A percentile compares a stretch with the other conserved stretches of the same genome.
Evolutionary conservation across 2,329 filamentous ascomycete genomes (phyloP).

Genomic region (Monilinia vaccinii-corymbosi): DNA sequence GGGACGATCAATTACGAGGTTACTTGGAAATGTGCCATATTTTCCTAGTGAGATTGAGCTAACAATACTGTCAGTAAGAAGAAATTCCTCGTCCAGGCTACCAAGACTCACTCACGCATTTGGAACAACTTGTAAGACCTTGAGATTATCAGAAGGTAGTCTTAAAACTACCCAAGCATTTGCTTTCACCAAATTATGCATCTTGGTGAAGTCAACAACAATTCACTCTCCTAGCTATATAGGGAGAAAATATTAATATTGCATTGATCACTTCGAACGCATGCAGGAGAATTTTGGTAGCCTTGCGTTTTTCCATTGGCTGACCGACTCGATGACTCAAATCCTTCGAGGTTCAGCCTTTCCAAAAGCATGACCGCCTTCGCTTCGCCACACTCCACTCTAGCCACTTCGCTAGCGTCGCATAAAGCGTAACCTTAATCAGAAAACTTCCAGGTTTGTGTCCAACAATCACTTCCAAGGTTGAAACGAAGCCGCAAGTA

Average conservation of each 20-base stretch:
- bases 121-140: conserved; percentile 48
- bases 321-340: too few species aligned
- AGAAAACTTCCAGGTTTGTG: too few species aligned
- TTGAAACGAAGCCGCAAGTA: too few species aligned
- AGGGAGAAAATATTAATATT: neutral
- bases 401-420: too few species aligned
- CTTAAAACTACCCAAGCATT: conserved; percentile 52
- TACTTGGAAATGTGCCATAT: conserved; percentile 83
- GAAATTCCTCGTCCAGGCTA: conserved; percentile 18
- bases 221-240: too few species aligned
- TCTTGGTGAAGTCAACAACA: conserved; percentile 10
- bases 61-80: conserved; percentile 17
- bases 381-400: too few species aligned
- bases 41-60: conserved; percentile 86
- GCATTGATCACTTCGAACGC: neutral
- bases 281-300: neutral
- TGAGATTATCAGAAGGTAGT: conserved; percentile 49
- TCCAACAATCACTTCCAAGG: too few species aligned
- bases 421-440: too few species aligned
- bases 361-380: too few species aligned
- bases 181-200: conserved; percentile 39
- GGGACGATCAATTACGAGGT: conserved; percentile 82
- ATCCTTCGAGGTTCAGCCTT: neutral
- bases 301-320: conserved; percentile 6
- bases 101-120: conserved; percentile 44